Evolutionary conservation across 202 grass and related monocot genomes (phyloP), one percentile per base, ranked within the genome.

Genomic region (Cymbopogon flexuosus): DNA sequence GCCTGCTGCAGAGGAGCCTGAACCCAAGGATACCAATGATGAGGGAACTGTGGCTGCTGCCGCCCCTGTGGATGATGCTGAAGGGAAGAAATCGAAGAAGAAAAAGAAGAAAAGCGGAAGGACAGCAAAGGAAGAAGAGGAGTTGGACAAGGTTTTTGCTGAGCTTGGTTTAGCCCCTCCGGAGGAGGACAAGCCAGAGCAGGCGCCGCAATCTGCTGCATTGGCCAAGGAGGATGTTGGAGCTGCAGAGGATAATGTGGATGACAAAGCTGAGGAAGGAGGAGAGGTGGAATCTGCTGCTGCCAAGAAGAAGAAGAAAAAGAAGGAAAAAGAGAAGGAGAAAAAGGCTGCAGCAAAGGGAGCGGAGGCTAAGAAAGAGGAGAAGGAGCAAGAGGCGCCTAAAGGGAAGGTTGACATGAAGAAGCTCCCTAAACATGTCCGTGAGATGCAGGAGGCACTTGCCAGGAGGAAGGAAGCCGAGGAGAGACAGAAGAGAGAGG

Each of bases 281-380:
- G 95, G 78, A 72, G 95, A 93, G 39, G 84, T 57, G 15, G 92
- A 92, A 74, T 92, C 94, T 3, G 90, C 88, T 61, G 87, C 91
- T 27, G 88, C 92, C 33, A 97, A 97, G 85, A 94, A 93, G 84
- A 97, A 94, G 73, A 97, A 97, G 68, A 97, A 97, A 79, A 97
- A 97, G 79, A 94, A 97, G 61, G 91, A 94, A 29, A 93, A 94
- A 69, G 91, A 94, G 78, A 91, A 97, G 81, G 89, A 97, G 82
- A 94, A 97, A 77, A 94, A 94, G 68, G 90, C 88, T 15, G 90
- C 94, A n/a, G 85, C 92, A 18, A 91, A 87, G 29, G 89, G 72
- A 1, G 87, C 76, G 9, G 77, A 85, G 54, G 65, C 72, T 78
- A 81, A 89, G 64, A 86, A 74, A 56, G 75, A 85, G 56, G 94